Evolutionary conservation across 176 grass and related monocot genomes (phyloP), one percentile per base, ranked within the genome.

Genomic region (Oryza meridionalis): DNA sequence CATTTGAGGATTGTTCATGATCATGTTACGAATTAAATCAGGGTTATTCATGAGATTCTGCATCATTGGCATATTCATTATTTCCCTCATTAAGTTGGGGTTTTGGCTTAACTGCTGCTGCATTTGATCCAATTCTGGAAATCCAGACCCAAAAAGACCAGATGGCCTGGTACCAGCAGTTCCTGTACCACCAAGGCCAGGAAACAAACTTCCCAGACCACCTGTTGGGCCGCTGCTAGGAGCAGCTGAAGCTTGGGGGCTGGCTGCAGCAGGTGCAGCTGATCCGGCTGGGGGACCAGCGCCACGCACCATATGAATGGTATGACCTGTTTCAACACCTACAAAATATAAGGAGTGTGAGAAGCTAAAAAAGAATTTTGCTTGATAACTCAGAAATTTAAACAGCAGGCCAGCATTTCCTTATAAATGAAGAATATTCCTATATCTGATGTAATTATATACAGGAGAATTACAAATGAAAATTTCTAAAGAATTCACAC

Each of bases 1-100:
- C 91, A 99, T 88, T 79, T 99, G 97, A 49, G 97, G 97, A 80
- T 99, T 99, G 78, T 90, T 99, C 97, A 89, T 99, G 53, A 99
- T 92, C 82, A 99, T 90, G 77, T 88, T 96, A n/a, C 90, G 93
- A 89, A 99, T 91, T 47, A 99, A 68, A 78, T 99, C 97, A 84
- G 97, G 97, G 40, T 99, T 99, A 77, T 94, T 96, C 77, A 99
- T 90, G 81, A 96, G 87, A 66, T 87, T 96, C 78, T 96, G 97
- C 78, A 99, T 92, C 2, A 87, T 86, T 73, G 97, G 97, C 85
- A 91, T 90, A 78, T 99, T 99, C 97, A 99, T 96, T 79, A 99
- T 94, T 63, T 99, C 93, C 79, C 93, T 90, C 93, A 96, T 99
- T 67, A 99, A 86, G 84, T 88, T 92, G 77, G 97, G 97, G 77